These are phyloP conservation scores for Corymbia calophylla DNA, from an alignment of 441 rosid species.

Conservation along the genomic window DNA sequence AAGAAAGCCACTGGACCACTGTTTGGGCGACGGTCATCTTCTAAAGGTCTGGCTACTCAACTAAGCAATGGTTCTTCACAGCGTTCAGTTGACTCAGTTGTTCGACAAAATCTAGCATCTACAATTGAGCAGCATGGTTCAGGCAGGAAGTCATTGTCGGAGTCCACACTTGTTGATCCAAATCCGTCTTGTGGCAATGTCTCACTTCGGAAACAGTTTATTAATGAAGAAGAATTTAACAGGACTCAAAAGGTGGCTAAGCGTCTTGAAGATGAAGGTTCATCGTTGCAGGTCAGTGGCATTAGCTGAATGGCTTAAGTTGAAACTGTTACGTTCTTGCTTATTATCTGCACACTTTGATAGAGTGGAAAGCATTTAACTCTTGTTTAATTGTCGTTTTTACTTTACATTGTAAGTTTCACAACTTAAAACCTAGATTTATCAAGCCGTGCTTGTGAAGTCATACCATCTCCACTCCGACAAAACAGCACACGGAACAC, in stretches of 20 bases:
- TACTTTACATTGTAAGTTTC: not conserved
- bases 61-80: slow-evolving; percentile 49
- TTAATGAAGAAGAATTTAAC: slow-evolving; percentile 52
- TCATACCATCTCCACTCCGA: not conserved
- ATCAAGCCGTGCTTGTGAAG: not conserved
- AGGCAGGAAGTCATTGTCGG: slow-evolving; percentile 86
- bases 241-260: slow-evolving; percentile 33
- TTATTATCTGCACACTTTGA: not conserved
- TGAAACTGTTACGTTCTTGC: not conserved
- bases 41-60: slow-evolving; percentile 40
- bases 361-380: not conserved
- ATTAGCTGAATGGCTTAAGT: not conserved
- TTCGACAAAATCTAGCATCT: slow-evolving; percentile 69
- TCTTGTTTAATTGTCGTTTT: not conserved
- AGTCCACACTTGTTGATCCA: slow-evolving; percentile 44
- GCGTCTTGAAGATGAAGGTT: slow-evolving; percentile 45
- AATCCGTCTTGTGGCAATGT: slow-evolving; percentile 56
- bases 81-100: slow-evolving; percentile 48
- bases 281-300: slow-evolving; percentile 33
- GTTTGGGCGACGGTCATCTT: slow-evolving; percentile 52
- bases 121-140: slow-evolving; percentile 79
- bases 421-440: not conserved
- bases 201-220: slow-evolving; percentile 80
- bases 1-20: slow-evolving; percentile 40
- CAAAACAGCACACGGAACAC: not conserved